Percentiles rank a stretch among this genome's conserved stretches.
These are phyloP conservation scores for Melocanna baccifera DNA, from an alignment of 176 grass and related monocot species.

Conservation along the genomic window DNA sequence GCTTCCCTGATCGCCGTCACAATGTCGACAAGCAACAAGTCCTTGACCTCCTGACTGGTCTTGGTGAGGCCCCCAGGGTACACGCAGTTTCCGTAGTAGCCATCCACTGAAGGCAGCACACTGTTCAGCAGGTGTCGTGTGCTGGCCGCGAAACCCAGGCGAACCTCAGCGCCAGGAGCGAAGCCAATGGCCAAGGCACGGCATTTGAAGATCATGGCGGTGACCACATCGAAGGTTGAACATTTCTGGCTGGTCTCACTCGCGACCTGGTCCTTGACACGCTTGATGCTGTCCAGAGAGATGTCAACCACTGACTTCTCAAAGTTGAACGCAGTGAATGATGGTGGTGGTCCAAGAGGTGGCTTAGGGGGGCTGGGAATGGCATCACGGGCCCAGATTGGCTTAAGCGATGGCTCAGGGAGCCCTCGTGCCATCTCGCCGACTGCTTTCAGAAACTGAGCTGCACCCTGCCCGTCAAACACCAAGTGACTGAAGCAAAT, in stretches of 20 bases:
- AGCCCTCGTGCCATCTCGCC: slow-evolving; percentile 57
- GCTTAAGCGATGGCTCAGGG: slow-evolving; percentile 39
- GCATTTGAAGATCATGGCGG: slow-evolving; percentile 61
- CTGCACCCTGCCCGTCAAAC: slow-evolving; percentile 54
- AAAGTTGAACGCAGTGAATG: slow-evolving; percentile 50
- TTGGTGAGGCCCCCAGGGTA: slow-evolving; percentile 45
- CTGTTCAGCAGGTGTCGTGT: slow-evolving; percentile 60
- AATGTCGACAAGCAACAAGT: slow-evolving; percentile 27
- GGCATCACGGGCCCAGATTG: slow-evolving; percentile 57
- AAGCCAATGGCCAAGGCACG: slow-evolving; percentile 48
- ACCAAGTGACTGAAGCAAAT: slow-evolving; percentile 68
- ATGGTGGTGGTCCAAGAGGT: slow-evolving; percentile 31
- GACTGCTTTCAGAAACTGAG: slow-evolving; percentile 63
- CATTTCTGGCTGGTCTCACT: slow-evolving; percentile 53
- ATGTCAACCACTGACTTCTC: slow-evolving; percentile 53
- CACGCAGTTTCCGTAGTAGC: slow-evolving; percentile 75
- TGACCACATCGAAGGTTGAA: slow-evolving; percentile 72
- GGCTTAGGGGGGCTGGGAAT: slow-evolving; percentile 64
- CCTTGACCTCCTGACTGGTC: slow-evolving; percentile 41
- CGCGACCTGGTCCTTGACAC: slow-evolving; percentile 36
- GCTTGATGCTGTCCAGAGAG: slow-evolving; percentile 56
- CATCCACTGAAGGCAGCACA: slow-evolving; percentile 47
- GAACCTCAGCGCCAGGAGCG: slow-evolving; percentile 25
- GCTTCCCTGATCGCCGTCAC: slow-evolving; percentile 50
- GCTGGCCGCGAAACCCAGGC: slow-evolving; percentile 48